A percentile compares a stretch with the other conserved stretches of the same genome.
These are phyloP conservation scores for Chlorella variabilis DNA, from an alignment of 163 green algal species.

Conservation along the genomic window DNA sequence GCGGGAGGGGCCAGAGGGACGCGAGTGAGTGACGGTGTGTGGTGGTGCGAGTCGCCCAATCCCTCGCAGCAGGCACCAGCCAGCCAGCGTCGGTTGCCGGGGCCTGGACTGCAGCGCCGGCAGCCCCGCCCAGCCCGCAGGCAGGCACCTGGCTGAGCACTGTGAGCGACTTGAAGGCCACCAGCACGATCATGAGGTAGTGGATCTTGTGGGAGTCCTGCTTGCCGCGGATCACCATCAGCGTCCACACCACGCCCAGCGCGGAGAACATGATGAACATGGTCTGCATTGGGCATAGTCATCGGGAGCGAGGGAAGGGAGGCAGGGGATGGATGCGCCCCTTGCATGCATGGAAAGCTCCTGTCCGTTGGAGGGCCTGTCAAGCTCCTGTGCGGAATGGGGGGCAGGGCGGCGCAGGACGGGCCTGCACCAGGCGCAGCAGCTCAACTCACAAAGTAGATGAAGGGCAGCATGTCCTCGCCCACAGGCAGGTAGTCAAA, in stretches of 20 bases:
- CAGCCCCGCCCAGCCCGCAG: neutral
- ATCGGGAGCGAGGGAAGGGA: neutral
- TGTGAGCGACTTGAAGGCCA: slow-evolving; percentile 88
- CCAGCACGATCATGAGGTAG: slow-evolving; percentile 88
- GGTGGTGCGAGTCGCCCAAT: neutral
- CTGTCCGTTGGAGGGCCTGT: too few species aligned
- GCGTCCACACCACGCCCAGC: slow-evolving; percentile 63
- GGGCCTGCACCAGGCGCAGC: too few species aligned
- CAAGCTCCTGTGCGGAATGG: too few species aligned
- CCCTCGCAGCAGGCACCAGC: too few species aligned
- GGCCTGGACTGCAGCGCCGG: too few species aligned
- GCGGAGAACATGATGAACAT: slow-evolving; percentile 82
- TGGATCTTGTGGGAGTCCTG: slow-evolving; percentile 77
- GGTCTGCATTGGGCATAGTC: slow-evolving; percentile 66
- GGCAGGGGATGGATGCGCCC: neutral
- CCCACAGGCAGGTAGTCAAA: slow-evolving; percentile 92
- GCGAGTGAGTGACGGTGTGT: neutral
- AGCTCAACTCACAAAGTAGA: slow-evolving; percentile 84
- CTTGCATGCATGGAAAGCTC: too few species aligned
- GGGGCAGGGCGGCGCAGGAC: too few species aligned
- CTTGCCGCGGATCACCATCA: slow-evolving; percentile 56
- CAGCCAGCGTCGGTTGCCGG: too few species aligned
- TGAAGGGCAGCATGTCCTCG: slow-evolving; percentile 83
- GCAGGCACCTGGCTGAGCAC: slow-evolving; percentile 75
- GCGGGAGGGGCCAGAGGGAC: neutral